Conservation (phyloP, 139 green algal genomes). For the Chlorella sp. region DNA sequence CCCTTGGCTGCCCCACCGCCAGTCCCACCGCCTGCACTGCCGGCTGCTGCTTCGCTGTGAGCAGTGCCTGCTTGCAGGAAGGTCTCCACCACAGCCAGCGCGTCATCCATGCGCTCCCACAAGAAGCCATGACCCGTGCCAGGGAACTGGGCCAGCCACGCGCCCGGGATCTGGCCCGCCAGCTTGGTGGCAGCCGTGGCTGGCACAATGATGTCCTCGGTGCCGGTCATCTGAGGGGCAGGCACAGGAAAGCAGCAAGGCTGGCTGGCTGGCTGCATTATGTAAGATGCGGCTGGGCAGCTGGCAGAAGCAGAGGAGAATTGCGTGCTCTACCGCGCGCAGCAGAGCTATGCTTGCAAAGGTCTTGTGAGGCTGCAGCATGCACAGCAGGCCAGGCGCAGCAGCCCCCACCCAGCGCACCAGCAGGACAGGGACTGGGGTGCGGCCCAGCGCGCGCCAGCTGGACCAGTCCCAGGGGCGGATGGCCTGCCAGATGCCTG, state of each 20-base stretch:
- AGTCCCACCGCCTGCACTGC: too few species aligned
- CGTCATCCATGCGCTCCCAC: conserved; percentile 2
- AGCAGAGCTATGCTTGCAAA: too few species aligned
- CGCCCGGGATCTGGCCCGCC: not conserved
- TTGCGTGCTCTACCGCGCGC: too few species aligned
- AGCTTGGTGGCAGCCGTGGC: not conserved
- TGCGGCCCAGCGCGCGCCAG: not conserved
- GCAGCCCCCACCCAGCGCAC: too few species aligned
- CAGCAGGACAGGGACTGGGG: not conserved
- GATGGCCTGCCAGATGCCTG: not conserved
- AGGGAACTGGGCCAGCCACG: conserved; percentile 4
- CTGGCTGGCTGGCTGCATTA: too few species aligned
- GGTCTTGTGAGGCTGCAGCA: too few species aligned
- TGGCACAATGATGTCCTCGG: not conserved
- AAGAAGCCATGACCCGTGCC: not conserved
- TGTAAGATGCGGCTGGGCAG: too few species aligned
- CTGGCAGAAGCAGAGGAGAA: too few species aligned
- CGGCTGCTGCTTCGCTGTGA: too few species aligned
- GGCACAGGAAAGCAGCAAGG: too few species aligned
- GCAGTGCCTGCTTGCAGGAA: not conserved
- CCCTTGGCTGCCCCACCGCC: too few species aligned
- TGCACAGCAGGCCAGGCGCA: too few species aligned
- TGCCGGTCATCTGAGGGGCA: not conserved
- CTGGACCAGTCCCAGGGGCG: not conserved
- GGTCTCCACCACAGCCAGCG: not conserved